These are phyloP conservation scores for Puya raimondii DNA, from an alignment of 176 grass and related monocot genomes.

Conservation along the genomic window DNA sequence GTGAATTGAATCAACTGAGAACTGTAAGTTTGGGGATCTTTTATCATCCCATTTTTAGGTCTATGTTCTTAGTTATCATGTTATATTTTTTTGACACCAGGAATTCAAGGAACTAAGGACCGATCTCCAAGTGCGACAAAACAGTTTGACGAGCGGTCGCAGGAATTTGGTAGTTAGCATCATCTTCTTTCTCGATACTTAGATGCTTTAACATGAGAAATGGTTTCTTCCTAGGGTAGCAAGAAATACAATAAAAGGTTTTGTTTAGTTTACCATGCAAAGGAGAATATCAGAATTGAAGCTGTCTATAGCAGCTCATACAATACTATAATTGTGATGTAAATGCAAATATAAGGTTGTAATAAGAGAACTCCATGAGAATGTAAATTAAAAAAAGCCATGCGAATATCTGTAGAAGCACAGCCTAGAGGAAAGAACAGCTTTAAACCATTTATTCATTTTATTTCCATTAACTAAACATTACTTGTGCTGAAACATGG, in stretches of 20 bases:
- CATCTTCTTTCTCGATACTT: not conserved
- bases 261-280: not conserved
- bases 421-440: too few species aligned
- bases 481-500: too few species aligned
- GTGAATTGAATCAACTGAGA: conserved; percentile 55
- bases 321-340: too few species aligned
- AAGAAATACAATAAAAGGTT: not conserved
- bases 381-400: too few species aligned
- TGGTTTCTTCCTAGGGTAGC: not conserved
- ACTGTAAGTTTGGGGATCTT: conserved; percentile 16
- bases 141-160: conserved; percentile 3
- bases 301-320: too few species aligned
- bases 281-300: too few species aligned
- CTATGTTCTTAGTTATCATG: not conserved
- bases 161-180: conserved; percentile 29
- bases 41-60: not conserved
- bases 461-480: too few species aligned
- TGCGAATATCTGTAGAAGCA: too few species aligned
- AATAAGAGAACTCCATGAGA: too few species aligned
- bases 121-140: conserved; percentile 35
- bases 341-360: too few species aligned
- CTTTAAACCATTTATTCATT: too few species aligned
- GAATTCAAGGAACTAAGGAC: conserved; percentile 47
- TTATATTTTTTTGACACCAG: conserved; percentile 26
- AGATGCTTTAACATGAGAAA: not conserved